phyloP scores from a whole-genome alignment of 1,139 yeast species.

The Candida anutae region DNA sequence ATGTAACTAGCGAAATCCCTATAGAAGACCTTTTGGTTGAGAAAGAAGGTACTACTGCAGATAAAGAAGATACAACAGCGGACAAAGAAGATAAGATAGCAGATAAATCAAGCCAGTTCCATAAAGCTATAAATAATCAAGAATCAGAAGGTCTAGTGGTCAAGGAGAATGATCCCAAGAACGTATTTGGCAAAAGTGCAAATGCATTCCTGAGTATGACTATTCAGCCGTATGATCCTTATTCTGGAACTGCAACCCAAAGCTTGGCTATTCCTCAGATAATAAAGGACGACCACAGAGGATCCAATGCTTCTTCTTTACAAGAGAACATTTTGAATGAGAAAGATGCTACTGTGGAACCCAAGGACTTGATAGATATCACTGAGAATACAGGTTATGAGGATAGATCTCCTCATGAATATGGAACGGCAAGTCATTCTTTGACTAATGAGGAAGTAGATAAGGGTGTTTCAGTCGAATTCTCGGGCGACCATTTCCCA shows the following conservation, averaged over 20 bases:
- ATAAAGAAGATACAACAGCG: too few species aligned
- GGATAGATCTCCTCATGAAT: conserved; percentile 2
- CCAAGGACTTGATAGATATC: conserved; percentile 9
- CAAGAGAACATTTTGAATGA: conserved; percentile 1
- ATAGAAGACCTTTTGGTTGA: too few species aligned
- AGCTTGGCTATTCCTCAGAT: background rate
- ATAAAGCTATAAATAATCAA: too few species aligned
- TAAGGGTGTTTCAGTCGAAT: too few species aligned
- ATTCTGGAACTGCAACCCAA: conserved; percentile 1
- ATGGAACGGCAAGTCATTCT: too few species aligned
- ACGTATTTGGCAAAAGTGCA: background rate
- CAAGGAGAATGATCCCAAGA: too few species aligned
- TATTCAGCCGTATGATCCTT: conserved; percentile 11
- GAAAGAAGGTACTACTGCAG: too few species aligned
- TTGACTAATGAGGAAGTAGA: too few species aligned
- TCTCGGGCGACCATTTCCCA: background rate
- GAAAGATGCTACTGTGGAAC: conserved; percentile 1
- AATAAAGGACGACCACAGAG: background rate
- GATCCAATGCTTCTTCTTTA: conserved; percentile 2
- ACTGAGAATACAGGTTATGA: conserved; percentile 11
- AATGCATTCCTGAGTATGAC: conserved; percentile 4
- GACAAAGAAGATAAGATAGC: too few species aligned
- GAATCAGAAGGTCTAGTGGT: too few species aligned
- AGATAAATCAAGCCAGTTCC: too few species aligned
- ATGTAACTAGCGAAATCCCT: too few species aligned